phyloP scores from a whole-genome alignment of 140 eudicot species.

The Bidens hawaiensis region DNA sequence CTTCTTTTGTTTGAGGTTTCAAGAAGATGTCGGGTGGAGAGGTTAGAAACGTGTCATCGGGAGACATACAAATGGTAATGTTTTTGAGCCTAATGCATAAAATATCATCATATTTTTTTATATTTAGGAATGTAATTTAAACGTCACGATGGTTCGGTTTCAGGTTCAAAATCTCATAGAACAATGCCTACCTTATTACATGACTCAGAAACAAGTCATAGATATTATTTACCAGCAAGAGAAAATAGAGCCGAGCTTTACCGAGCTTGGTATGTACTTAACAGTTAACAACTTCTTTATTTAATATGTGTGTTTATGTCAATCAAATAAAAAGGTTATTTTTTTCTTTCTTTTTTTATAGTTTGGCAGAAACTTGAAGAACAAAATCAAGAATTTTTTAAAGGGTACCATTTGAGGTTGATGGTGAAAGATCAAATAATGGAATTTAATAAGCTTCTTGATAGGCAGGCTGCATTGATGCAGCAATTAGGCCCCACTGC shows the following conservation, averaged over 20 bases:
- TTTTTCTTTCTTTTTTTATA: constrained; percentile 15
- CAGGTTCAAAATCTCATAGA: constrained; percentile 89
- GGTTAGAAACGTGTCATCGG: constrained; percentile 44
- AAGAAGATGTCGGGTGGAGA: constrained; percentile 65
- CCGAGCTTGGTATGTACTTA: constrained; percentile 60
- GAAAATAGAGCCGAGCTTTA: constrained; percentile 66
- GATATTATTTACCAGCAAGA: constrained; percentile 48
- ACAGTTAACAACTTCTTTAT: not conserved
- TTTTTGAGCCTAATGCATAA: not conserved
- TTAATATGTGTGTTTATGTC: not conserved
- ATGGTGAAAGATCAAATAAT: constrained; percentile 71
- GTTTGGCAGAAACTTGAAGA: constrained; percentile 89
- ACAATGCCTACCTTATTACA: constrained; percentile 65
- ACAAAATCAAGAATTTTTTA: constrained; percentile 75
- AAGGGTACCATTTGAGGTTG: constrained; percentile 64
- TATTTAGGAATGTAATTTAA: not conserved
- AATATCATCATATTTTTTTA: not conserved
- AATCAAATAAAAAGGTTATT: not conserved
- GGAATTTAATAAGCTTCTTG: constrained; percentile 70
- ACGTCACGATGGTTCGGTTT: not conserved
- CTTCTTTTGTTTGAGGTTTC: not conserved
- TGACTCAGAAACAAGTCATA: constrained; percentile 66
- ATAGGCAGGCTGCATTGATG: constrained; percentile 66
- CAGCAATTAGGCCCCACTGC: constrained; percentile 48
- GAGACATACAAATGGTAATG: constrained; percentile 64